A percentile compares a stretch with the other conserved stretches of the same genome.
Evolutionary conservation across 2,329 filamentous ascomycete genomes (phyloP).

Genomic region (Waltergamsia citrina): DNA sequence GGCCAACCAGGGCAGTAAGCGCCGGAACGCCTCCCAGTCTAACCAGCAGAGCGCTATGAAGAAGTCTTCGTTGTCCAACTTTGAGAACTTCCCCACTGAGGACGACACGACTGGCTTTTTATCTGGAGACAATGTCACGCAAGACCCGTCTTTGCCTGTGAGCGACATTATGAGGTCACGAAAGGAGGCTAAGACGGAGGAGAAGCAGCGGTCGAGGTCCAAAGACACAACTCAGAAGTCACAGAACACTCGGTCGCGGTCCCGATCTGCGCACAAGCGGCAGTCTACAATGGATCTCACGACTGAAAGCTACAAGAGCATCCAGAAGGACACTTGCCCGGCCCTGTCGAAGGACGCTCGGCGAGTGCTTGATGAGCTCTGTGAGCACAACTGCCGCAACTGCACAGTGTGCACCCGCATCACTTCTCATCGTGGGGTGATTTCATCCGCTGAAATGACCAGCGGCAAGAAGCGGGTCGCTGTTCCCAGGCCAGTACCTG

Average conservation of each 20-base stretch:
- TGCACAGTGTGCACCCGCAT: slow-evolving; percentile 50
- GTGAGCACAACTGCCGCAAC: slow-evolving; percentile 44
- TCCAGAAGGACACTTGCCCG: slow-evolving; percentile 23
- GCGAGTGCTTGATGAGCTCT: slow-evolving; percentile 42
- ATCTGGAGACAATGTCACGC: slow-evolving; percentile 21
- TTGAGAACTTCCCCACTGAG: slow-evolving; percentile 18
- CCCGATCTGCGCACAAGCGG: slow-evolving; percentile 15
- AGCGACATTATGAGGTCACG: slow-evolving; percentile 15
- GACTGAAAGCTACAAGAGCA: slow-evolving; percentile 11
- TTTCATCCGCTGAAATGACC: slow-evolving; percentile 25
- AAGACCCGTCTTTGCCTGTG: slow-evolving; percentile 22
- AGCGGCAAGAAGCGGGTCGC: slow-evolving; percentile 48
- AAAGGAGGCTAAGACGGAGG: slow-evolving; percentile 11
- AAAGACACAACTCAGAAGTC: slow-evolving; percentile 14
- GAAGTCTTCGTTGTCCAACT: slow-evolving; percentile 12
- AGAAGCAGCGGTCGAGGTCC: slow-evolving; percentile 8
- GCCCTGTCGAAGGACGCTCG: slow-evolving; percentile 41
- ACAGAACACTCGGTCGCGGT: slow-evolving; percentile 14
- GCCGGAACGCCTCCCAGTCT: slow-evolving; percentile 17
- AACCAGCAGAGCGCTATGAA: slow-evolving; percentile 13
- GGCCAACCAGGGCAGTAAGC: slow-evolving; percentile 33
- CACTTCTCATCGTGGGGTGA: slow-evolving; percentile 28
- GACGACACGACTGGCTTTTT: slow-evolving; percentile 24
- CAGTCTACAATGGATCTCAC: slow-evolving; percentile 2
- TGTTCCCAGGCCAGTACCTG: slow-evolving; percentile 54